These are phyloP conservation scores for Chlorella variabilis DNA, from an alignment of 163 green algal genomes.

Conservation along the genomic window DNA sequence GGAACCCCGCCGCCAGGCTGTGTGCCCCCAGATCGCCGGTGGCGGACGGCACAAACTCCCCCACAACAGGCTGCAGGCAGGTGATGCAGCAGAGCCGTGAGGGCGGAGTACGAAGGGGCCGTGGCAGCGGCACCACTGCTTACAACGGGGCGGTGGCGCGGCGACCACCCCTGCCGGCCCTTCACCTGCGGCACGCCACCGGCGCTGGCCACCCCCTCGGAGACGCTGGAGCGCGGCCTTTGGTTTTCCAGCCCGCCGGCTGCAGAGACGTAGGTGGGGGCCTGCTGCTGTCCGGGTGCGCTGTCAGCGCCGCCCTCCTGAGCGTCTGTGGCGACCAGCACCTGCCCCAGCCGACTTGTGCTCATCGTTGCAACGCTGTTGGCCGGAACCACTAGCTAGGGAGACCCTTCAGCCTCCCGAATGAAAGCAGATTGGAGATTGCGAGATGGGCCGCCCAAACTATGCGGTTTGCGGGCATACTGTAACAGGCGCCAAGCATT, in stretches of 20 bases:
- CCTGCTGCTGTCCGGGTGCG: constrained; percentile 5
- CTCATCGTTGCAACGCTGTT: too few species aligned
- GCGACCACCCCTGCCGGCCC: too few species aligned
- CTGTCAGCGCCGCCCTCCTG: constrained; percentile 33
- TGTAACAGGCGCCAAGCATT: too few species aligned
- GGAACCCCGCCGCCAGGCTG: constrained; percentile 25
- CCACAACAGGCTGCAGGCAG: constrained; percentile 9
- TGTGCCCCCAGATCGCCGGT: neutral
- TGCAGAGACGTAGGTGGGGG: constrained; percentile 15
- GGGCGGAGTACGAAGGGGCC: too few species aligned
- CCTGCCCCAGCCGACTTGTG: constrained; percentile 23
- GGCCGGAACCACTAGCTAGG: too few species aligned
- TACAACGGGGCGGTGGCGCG: too few species aligned
- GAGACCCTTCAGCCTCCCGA: too few species aligned
- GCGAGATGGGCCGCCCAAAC: too few species aligned
- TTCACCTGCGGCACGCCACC: constrained; percentile 7
- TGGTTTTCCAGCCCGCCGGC: constrained; percentile 27
- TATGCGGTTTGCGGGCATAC: too few species aligned
- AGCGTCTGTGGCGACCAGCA: neutral
- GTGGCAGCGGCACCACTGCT: neutral
- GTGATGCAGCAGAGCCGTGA: too few species aligned
- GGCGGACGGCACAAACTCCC: constrained; percentile 16
- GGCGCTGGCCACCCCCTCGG: constrained; percentile 39
- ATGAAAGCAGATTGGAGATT: too few species aligned
- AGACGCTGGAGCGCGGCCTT: constrained; percentile 18